phyloP scores from a whole-genome alignment of 1,284 basidiomycete species.

The Trametes polyzona region DNA sequence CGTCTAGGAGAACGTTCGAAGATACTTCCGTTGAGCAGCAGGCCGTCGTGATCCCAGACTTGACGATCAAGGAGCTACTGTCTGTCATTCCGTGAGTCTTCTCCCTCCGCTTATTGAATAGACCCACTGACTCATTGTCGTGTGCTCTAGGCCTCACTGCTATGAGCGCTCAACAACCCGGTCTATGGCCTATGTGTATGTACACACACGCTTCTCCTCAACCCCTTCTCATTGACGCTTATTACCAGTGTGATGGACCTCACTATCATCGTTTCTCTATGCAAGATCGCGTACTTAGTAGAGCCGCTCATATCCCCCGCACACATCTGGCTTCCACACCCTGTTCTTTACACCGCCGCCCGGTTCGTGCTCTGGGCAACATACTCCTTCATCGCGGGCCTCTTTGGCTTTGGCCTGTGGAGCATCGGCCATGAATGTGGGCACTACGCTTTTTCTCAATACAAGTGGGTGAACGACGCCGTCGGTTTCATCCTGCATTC shows the following conservation, averaged over 20 bases:
- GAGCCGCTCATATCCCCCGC: conserved; percentile 66
- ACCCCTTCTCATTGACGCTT: neutral
- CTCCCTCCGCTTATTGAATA: neutral
- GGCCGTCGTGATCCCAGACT: conserved; percentile 74
- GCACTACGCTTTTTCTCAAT: conserved; percentile 95
- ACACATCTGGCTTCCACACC: conserved; percentile 60
- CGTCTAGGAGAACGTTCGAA: neutral
- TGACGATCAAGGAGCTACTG: conserved; percentile 86
- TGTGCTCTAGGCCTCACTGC: conserved; percentile 76
- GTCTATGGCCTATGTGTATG: conserved; percentile 83
- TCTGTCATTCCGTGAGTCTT: conserved; percentile 82
- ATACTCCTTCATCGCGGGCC: conserved; percentile 83
- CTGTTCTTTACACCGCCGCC: conserved; percentile 64
- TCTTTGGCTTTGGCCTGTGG: conserved; percentile 94
- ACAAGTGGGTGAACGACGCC: conserved; percentile 90
- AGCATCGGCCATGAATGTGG: conserved; percentile 92
- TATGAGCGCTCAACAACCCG: conserved; percentile 88
- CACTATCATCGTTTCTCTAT: conserved; percentile 69
- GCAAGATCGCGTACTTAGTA: conserved; percentile 71
- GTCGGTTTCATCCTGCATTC: conserved; percentile 97
- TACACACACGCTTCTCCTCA: conserved; percentile 16
- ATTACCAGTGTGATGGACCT: conserved; percentile 72
- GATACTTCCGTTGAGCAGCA: conserved; percentile 54
- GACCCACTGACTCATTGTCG: neutral
- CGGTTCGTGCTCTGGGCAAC: conserved; percentile 78